A percentile compares a stretch with the other conserved stretches of the same genome.
phyloP scores from a whole-genome alignment of 169 alveolate species.

The Plasmodium gonderi region DNA sequence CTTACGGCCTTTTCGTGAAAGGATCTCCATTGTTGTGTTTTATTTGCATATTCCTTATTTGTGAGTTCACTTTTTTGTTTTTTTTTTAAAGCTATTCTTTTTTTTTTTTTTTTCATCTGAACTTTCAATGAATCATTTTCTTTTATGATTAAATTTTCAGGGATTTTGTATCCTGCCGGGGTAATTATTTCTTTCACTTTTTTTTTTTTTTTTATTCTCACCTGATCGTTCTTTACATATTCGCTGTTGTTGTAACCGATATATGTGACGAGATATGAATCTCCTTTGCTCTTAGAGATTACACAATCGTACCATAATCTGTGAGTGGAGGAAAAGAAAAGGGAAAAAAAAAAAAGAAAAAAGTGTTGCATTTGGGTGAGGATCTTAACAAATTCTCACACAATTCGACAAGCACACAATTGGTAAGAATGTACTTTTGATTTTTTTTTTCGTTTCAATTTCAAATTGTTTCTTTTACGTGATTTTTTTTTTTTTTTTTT shows the following conservation, averaged over 20 bases:
- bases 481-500: not conserved
- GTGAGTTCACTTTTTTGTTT: constrained; percentile 82
- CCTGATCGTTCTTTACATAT: constrained; percentile 80
- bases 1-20: constrained; percentile 81
- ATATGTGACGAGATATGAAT: constrained; percentile 80
- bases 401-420: not conserved
- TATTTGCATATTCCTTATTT: constrained; percentile 76
- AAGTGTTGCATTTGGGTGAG: not conserved
- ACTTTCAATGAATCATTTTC: constrained; percentile 80
- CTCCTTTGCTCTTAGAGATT: constrained; percentile 78
- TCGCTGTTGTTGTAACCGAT: constrained; percentile 84
- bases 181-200: constrained; percentile 80
- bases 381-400: not conserved
- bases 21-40: constrained; percentile 83
- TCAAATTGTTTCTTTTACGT: not conserved
- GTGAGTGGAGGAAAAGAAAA: not conserved
- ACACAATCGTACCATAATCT: constrained; percentile 85
- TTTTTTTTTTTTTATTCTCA: constrained; percentile 66
- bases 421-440: no score
- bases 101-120: constrained; percentile 81
- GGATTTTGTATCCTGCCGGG: constrained; percentile 85
- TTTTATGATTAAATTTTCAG: constrained; percentile 83
- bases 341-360: not conserved
- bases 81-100: constrained; percentile 81
- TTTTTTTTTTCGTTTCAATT: no score